phyloP scores from a whole-genome alignment of 805 yeast species.

The Saccharomycopsis oosterbeekiorum region DNA sequence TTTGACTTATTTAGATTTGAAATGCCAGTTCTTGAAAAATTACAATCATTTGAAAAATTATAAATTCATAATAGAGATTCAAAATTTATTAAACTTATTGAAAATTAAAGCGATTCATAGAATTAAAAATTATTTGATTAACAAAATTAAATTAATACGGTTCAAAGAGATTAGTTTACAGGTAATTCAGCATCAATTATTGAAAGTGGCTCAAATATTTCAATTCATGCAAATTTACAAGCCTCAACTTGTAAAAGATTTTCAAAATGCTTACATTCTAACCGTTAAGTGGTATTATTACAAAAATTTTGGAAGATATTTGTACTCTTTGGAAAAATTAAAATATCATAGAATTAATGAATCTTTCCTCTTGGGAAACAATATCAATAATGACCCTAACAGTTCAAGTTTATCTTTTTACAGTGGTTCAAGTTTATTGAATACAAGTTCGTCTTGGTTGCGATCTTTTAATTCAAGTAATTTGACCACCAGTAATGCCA shows the following conservation, averaged over 20 bases:
- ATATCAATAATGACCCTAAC: conserved; percentile 15
- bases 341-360: conserved; percentile 46
- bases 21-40: conserved; percentile 33
- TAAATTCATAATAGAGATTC: conserved; percentile 20
- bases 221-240: conserved; percentile 47
- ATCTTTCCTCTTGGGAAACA: conserved; percentile 44
- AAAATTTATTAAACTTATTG: conserved; percentile 37
- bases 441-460: conserved; percentile 12
- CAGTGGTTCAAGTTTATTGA: not conserved
- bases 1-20: conserved; percentile 47
- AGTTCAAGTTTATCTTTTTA: not conserved
- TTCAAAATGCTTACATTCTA: conserved; percentile 69
- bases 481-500: not conserved
- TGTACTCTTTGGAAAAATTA: conserved; percentile 59
- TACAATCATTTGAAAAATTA: conserved; percentile 27
- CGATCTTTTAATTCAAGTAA: conserved; percentile 8
- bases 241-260: conserved; percentile 55
- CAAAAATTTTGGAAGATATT: conserved; percentile 66
- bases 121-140: conserved; percentile 57
- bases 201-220: conserved; percentile 53
- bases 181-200: conserved; percentile 54
- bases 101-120: conserved; percentile 62
- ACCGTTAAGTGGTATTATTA: conserved; percentile 94
- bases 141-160: conserved; percentile 58
- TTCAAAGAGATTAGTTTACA: conserved; percentile 58